Evolutionary conservation across 2,329 filamentous ascomycete species (phyloP), one percentile per base, ranked within the genome.

Genomic region (Emergomyces orientalis): DNA sequence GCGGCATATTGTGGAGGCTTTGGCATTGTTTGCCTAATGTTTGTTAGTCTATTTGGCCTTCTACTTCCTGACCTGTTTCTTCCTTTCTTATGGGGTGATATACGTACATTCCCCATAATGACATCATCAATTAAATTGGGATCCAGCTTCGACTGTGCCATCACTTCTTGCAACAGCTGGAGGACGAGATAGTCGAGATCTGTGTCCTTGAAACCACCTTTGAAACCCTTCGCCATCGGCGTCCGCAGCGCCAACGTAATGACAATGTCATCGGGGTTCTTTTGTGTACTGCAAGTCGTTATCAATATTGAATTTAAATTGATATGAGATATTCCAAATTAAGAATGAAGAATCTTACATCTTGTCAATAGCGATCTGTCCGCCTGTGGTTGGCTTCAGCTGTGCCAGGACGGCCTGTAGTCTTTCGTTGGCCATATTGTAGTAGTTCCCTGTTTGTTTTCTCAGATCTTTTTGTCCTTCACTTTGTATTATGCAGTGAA

Each of bases 121-220:
- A 97, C 89, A 75, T 97, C 94, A 76, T 96, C 91, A 11, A 96
- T 85, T 43, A 95, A 80, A 6, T 84, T 82, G 2, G 91, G 90
- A 73, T 96, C 89, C 60, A 97, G 78, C 63, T 88, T 89, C 66
- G 88, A 87, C 71, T 87, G 87, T 67, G 87, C 81, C 62, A 86
- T 77, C 60, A 90, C 83, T 74, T 91, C 82, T 80, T 94, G 89
- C 69, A 97, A 80, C 58, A 96, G 81, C 64, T 91, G 86, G 74
- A 91, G 91, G 65, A 96, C 76, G 63, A 99, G 81, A 77, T 88
- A 93, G 76, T 99, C 94, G 66, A 97, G 85, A 49, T 84, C 84
- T 6, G 91, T 95, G 76, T 99, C 93, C 81, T 97, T 97, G 82
- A 99, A 89, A 51, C 91, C 91, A 68, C 94, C 93, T 83, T 96